Evolutionary conservation across 2,329 filamentous ascomycete species (phyloP).

Genomic region (Penicillium vulpinum): DNA sequence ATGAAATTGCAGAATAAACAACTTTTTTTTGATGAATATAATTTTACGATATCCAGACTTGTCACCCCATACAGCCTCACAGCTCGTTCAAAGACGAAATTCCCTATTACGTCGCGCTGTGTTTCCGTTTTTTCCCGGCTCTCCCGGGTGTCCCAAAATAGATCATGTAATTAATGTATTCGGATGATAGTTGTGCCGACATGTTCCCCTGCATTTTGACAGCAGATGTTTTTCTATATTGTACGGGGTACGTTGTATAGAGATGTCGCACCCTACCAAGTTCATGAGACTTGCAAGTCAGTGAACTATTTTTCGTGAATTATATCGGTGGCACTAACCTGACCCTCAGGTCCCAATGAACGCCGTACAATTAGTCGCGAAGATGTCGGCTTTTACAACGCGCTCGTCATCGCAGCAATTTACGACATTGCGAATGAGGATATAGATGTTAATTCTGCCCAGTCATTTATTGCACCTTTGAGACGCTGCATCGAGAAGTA

Average conservation of each 20-base stretch:
- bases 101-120: not conserved
- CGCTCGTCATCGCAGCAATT: conserved; percentile 39
- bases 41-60: not conserved
- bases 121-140: not conserved
- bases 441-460: conserved; percentile 17
- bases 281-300: conserved; percentile 6
- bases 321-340: not conserved
- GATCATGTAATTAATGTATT: not conserved
- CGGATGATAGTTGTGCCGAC: not conserved
- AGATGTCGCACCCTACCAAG: not conserved
- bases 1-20: not conserved
- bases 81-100: not conserved
- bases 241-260: not conserved
- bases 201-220: not conserved
- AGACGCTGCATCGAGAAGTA: conserved; percentile 42
- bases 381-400: conserved; percentile 44
- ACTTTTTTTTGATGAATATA: not conserved
- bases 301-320: not conserved
- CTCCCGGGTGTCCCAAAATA: not conserved
- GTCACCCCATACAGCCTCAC: not conserved
- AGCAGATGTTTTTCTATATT: not conserved
- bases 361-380: conserved; percentile 45
- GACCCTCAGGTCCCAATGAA: conserved; percentile 41
- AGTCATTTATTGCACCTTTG: conserved; percentile 35
- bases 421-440: conserved; percentile 29